Conservation (phyloP, 352 stramenopile genomes). For the Globisporangium apiculatum region DNA sequence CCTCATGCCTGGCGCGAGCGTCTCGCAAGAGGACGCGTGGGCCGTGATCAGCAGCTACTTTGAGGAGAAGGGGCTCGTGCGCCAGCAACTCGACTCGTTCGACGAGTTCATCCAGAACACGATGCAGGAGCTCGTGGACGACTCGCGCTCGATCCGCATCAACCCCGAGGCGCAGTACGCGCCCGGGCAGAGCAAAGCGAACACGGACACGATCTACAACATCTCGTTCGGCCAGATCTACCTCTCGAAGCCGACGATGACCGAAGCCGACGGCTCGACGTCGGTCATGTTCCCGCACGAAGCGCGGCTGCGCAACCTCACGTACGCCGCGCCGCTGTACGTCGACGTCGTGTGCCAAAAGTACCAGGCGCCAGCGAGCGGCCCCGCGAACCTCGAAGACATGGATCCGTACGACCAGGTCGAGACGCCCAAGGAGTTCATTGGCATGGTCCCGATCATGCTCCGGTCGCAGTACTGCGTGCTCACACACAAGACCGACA, state of each 20-base stretch:
- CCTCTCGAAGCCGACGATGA: conserved; percentile 95
- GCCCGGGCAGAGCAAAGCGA: conserved; percentile 90
- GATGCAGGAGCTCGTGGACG: conserved; percentile 99
- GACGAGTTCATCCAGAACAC: conserved; percentile 99
- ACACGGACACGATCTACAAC: conserved; percentile 91
- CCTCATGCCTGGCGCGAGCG: conserved; percentile 59
- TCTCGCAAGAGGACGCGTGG: conserved; percentile 99
- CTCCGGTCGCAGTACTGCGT: conserved; percentile 95
- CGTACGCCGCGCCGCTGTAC: conserved; percentile 98
- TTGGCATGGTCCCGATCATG: conserved; percentile 99
- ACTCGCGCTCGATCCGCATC: conserved; percentile 95
- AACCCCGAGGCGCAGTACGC: conserved; percentile 95
- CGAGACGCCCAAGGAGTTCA: conserved; percentile 91
- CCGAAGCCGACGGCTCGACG: conserved; percentile 95
- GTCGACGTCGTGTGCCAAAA: conserved; percentile 97
- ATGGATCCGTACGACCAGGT: conserved; percentile 86
- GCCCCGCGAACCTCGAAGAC: conserved; percentile 72
- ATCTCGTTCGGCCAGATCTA: conserved; percentile 99
- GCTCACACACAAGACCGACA: conserved; percentile 89
- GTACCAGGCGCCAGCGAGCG: conserved; percentile 55
- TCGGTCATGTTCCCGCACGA: conserved; percentile 99
- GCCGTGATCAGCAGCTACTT: conserved; percentile 99
- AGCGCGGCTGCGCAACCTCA: conserved; percentile 97
- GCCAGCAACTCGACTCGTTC: conserved; percentile 99
- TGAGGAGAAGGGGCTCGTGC: conserved; percentile 99